Evolutionary conservation across 1,139 yeast genomes (phyloP).

Genomic region (Chernovozyma sophiae-reginae): DNA sequence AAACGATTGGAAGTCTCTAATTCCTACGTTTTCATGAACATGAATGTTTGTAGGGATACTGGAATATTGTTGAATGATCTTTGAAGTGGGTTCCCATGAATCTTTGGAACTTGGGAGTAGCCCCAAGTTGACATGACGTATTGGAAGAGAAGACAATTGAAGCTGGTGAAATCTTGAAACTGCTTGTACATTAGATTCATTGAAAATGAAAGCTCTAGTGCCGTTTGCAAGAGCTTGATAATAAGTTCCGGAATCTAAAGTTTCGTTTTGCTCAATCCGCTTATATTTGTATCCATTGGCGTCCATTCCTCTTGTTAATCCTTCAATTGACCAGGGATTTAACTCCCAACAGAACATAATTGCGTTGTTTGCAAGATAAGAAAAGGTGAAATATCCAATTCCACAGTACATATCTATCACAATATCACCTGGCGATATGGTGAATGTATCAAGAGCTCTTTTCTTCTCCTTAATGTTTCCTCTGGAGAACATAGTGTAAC

Average conservation of each 20-base stretch:
- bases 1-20: constrained; percentile 37
- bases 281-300: constrained; percentile 40
- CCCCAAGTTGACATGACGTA: constrained; percentile 74
- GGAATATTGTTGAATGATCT: constrained; percentile 10
- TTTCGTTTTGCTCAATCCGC: constrained; percentile 27
- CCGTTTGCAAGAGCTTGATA: constrained; percentile 10
- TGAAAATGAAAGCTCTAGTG: constrained; percentile 39
- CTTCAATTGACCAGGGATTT: constrained; percentile 82
- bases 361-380: constrained; percentile 59
- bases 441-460: constrained; percentile 42
- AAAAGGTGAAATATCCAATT: constrained; percentile 77
- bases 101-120: constrained; percentile 61
- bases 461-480: constrained; percentile 84
- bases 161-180: constrained; percentile 33
- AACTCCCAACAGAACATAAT: constrained; percentile 73
- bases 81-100: constrained; percentile 7
- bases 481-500: constrained; percentile 83
- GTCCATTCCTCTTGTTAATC: constrained; percentile 53
- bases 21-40: constrained; percentile 71
- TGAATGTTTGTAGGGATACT: constrained; percentile 33
- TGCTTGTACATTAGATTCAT: constrained; percentile 59
- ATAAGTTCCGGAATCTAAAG: constrained; percentile 17
- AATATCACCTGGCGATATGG: constrained; percentile 19
- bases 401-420: constrained; percentile 79
- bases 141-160: constrained; percentile 13